Evolutionary conservation across 1,139 yeast genomes (phyloP), one percentile per base, ranked within the genome.

Genomic region (Kodamaea fungicola): DNA sequence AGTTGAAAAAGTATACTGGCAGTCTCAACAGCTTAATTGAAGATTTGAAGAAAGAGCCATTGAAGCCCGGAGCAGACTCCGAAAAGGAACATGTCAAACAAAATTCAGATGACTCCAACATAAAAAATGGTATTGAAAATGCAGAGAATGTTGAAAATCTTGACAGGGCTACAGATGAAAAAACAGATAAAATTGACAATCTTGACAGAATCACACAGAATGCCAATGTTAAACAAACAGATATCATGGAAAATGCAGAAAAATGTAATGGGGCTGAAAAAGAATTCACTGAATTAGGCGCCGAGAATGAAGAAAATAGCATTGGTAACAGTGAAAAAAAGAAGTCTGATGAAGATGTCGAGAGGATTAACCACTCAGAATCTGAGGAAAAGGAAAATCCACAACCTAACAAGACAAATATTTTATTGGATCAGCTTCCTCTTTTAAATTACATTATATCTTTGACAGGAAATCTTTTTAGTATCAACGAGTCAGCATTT

Each of bases 401-500:
- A 6, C 9, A 23, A 8, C 26, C 6, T 23, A n/a, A 23, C 9
- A 23, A 23, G 26, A 8, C 26, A 23, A 23, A 23, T 16, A 16
- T 23, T 4, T 23, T 23, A 7, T 8, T n/a, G 3, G 26, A 35
- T 7, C 24, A 30, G 8, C 27, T 37, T 26, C 62, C 67, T 4
- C 47, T 69, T 33, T 49, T 69, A 26, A 72, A 69, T 39, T 69
- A 67, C 46, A 51, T 70, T 27, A 55, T 63, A 1, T 50, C 72
- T 6, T 47, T 76, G 21, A 46, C 66, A 1, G 79, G 81, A 0
- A 64, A 64, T 22, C 46, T 71, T 2, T 69, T 78, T 51, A 68
- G 78, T 34, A 68, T 77, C 32, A 73, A 71, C 44, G 83, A 77
- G 28, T 50, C 48, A n/a, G 62, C 66, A 2, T 63, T 76, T 40